Evolutionary conservation across 139 green algal species (phyloP).

Genomic region (Eudorina sp.): DNA sequence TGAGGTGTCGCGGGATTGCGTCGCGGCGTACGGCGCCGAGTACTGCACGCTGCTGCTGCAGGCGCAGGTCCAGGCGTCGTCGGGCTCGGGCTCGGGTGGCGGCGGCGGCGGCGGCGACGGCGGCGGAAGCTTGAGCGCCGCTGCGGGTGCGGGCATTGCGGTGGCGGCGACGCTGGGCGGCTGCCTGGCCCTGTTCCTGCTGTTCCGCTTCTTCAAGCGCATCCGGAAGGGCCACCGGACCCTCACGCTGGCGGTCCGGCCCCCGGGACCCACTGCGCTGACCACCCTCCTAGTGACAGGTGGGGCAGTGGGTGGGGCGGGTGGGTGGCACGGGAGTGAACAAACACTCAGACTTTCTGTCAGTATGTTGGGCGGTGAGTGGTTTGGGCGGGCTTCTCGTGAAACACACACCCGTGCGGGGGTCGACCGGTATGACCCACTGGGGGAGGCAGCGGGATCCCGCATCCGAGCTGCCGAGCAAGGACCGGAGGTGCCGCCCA

Average conservation of each 20-base stretch:
- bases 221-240: conserved; percentile 15
- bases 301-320: not conserved
- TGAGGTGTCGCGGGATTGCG: not conserved
- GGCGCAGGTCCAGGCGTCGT: not conserved
- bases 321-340: too few species aligned
- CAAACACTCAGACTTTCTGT: too few species aligned
- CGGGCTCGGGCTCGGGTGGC: not conserved
- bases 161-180: conserved; percentile 21
- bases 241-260: conserved; percentile 36
- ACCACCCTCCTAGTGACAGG: conserved; percentile 35
- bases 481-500: too few species aligned
- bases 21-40: not conserved
- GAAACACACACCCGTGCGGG: too few species aligned
- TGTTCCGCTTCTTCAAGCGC: not conserved
- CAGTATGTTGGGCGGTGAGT: too few species aligned
- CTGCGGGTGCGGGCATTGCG: not conserved
- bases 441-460: too few species aligned
- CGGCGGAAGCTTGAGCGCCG: not conserved
- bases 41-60: not conserved
- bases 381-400: too few species aligned
- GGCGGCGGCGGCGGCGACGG: too few species aligned
- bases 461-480: too few species aligned
- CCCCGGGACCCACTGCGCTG: not conserved
- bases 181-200: not conserved
- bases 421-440: too few species aligned